Conservation (phyloP, 805 yeast genomes). For the Candida sithepensis region DNA sequence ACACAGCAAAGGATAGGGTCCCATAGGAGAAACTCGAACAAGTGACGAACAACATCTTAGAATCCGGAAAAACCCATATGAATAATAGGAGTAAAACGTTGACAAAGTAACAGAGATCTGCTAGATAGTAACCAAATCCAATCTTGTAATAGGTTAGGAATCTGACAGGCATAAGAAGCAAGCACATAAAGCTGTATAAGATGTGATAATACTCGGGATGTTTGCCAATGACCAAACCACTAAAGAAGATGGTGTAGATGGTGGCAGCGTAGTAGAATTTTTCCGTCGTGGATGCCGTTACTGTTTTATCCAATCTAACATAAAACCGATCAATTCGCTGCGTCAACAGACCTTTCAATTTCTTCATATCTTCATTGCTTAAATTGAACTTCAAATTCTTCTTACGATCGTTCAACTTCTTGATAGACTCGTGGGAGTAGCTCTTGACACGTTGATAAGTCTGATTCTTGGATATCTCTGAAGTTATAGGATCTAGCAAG, state of each 20-base stretch:
- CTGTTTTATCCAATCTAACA: slow-evolving; percentile 32
- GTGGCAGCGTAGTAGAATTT: slow-evolving; percentile 79
- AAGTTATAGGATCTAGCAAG: slow-evolving; percentile 28
- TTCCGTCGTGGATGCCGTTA: slow-evolving; percentile 54
- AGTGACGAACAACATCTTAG: slow-evolving; percentile 68
- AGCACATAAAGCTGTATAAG: slow-evolving; percentile 60
- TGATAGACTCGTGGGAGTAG: slow-evolving; percentile 21
- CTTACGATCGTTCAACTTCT: slow-evolving; percentile 24
- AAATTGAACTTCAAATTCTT: slow-evolving; percentile 23
- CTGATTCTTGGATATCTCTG: slow-evolving; percentile 21
- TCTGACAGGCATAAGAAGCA: slow-evolving; percentile 76
- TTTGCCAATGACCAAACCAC: slow-evolving; percentile 76
- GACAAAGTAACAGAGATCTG: slow-evolving; percentile 91
- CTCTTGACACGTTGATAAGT: slow-evolving; percentile 28
- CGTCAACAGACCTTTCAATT: slow-evolving; percentile 21
- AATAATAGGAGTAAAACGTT: slow-evolving; percentile 65
- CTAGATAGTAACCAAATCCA: slow-evolving; percentile 81
- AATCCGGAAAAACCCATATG: slow-evolving; percentile 80
- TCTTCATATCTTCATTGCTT: slow-evolving; percentile 26
- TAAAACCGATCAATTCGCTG: slow-evolving; percentile 36
- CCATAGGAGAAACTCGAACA: slow-evolving; percentile 89
- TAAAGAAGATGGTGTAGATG: slow-evolving; percentile 58
- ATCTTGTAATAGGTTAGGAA: slow-evolving; percentile 76
- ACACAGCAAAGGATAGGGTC: slow-evolving; percentile 86
- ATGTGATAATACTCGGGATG: slow-evolving; percentile 75